Base-by-base conservation (phyloP, 1,139 yeast species). In the Insectozyma bohioensis region DNA sequence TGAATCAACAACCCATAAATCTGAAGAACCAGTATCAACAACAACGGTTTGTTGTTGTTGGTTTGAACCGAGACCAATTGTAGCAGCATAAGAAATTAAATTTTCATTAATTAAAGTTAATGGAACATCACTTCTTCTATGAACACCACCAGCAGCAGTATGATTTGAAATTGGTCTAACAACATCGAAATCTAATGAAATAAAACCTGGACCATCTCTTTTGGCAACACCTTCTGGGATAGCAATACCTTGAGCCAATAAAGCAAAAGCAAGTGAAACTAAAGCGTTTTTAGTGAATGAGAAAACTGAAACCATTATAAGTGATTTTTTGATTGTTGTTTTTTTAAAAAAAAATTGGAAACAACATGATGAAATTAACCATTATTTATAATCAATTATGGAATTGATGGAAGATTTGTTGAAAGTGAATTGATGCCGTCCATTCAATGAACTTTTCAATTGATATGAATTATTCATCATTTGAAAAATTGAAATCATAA, bases 1-100 rank as follows among this genome's bases (percentile, higher is more conserved):
- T n/a, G n/a, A n/a, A n/a, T 36, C 40, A 26, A 37, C 29, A 7
- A 52, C 49, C 63, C 63, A 58, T 26, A 56, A 47, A 34, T 58
- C 63, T 12, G 56, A 45, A 10, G 61, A 54, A 4, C 63, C 63
- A 14, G 63, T 58, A 16, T 37, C 40, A 20, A 37, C 24, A 24
- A 37, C 13, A 24, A 37, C 37, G 7, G 41, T 58, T 12, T 37
- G 36, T 11, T 26, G 20, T 28, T 40, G 42, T 15, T 34, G 20
- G 35, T 37, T 31, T 10, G 45, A 41, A 9, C 45, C 45, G 28
- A 41, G 22, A 12, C 24, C 20, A 18, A 40, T 33, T 16, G 26
- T 30, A 20, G 42, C 24, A 28, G 37, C 31, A 12, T 40, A 40
- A 4, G 26, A 24, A 4, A 12, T 5, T 10, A 5, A 6, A 4